phyloP scores from a whole-genome alignment of 495 filamentous ascomycete genomes.

The Oidiodendron maius region DNA sequence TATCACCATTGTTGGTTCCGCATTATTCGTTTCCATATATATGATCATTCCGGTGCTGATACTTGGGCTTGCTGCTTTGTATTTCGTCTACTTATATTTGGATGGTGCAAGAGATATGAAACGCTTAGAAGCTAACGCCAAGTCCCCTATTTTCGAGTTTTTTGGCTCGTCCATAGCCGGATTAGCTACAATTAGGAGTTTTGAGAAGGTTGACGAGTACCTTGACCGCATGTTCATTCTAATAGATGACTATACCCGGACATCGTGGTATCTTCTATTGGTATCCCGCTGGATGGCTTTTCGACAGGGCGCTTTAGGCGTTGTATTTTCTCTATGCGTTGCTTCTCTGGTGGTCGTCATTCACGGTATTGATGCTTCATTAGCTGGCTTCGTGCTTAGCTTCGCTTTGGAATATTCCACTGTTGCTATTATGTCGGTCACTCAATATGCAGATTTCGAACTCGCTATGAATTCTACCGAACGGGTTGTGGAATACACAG shows the following conservation, averaged over 20 bases:
- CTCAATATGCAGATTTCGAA: conserved; percentile 44
- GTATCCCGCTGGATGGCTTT: conserved; percentile 54
- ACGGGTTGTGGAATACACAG: conserved; percentile 30
- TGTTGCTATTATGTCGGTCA: conserved; percentile 39
- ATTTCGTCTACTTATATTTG: conserved; percentile 44
- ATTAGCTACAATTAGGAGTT: conserved; percentile 60
- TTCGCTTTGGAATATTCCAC: conserved; percentile 43
- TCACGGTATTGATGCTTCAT: conserved; percentile 46
- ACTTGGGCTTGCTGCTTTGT: conserved; percentile 32
- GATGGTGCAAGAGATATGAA: conserved; percentile 59
- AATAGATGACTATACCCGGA: conserved; percentile 46
- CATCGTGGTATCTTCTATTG: conserved; percentile 48
- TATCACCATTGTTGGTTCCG: conserved; percentile 30
- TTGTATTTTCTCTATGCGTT: neutral
- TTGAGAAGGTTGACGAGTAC: conserved; percentile 45
- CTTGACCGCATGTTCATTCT: conserved; percentile 45
- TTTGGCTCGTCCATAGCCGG: conserved; percentile 54
- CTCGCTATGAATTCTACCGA: conserved; percentile 32
- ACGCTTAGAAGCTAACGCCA: conserved; percentile 52
- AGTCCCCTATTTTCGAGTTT: conserved; percentile 57
- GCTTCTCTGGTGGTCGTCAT: conserved; percentile 17
- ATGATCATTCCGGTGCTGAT: conserved; percentile 32
- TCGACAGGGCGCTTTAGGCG: conserved; percentile 40
- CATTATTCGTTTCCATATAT: conserved; percentile 32
- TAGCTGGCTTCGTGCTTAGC: conserved; percentile 58